Conservation (phyloP, 2,329 filamentous ascomycete genomes). For the Macrophomina pseudophaseolina region DNA sequence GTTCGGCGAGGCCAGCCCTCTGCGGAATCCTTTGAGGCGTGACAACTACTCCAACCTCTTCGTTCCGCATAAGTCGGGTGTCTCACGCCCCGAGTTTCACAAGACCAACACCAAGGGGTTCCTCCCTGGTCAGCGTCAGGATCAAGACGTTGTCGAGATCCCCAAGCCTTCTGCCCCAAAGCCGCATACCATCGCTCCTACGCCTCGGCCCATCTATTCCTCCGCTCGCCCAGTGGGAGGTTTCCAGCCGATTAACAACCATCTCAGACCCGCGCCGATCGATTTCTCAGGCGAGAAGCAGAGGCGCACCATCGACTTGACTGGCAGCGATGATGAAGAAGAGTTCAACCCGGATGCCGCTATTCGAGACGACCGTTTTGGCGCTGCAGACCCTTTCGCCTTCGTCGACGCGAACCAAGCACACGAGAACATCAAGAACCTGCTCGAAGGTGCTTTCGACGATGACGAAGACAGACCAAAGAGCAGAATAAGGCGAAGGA, state of each 20-base stretch:
- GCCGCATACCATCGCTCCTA: conserved; percentile 50
- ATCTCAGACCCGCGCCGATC: conserved; percentile 6
- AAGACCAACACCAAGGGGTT: conserved; percentile 23
- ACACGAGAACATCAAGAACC: conserved; percentile 75
- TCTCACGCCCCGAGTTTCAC: conserved; percentile 57
- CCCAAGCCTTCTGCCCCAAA: conserved; percentile 55
- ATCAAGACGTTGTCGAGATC: conserved; percentile 49
- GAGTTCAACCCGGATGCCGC: conserved; percentile 54
- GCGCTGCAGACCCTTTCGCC: conserved; percentile 59
- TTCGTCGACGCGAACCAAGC: conserved; percentile 76
- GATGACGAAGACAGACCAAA: conserved; percentile 63
- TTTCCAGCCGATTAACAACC: conserved; percentile 46
- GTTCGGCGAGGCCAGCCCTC: conserved; percentile 64
- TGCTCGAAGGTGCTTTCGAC: conserved; percentile 81
- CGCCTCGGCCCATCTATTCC: conserved; percentile 59
- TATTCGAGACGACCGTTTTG: conserved; percentile 56
- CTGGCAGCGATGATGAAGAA: conserved; percentile 50
- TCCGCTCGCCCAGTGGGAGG: conserved; percentile 52
- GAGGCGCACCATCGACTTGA: conserved; percentile 55
- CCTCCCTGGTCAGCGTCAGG: conserved; percentile 32
- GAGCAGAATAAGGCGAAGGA: conserved; percentile 51
- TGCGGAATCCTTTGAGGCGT: conserved; percentile 55
- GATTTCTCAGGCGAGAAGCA: conserved; percentile 36
- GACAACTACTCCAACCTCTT: conserved; percentile 44
- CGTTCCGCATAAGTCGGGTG: conserved; percentile 58